Evolutionary conservation across 140 eudicot genomes (phyloP).

Genomic region (Ambrosia hybrid): DNA sequence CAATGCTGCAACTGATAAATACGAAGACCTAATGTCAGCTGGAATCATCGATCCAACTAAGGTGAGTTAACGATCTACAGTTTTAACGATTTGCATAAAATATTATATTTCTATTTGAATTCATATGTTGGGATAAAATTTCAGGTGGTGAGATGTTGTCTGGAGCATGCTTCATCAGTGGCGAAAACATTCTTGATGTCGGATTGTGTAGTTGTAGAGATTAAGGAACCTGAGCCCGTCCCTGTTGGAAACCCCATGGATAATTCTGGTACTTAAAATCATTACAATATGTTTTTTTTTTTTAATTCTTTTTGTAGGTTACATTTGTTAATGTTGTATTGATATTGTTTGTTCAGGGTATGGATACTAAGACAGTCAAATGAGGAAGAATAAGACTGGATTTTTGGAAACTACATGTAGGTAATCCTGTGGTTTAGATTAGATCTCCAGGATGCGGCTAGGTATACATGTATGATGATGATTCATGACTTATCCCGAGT

Average conservation of each 20-base stretch:
- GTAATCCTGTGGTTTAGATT: constrained; percentile 17
- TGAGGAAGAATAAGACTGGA: constrained; percentile 8
- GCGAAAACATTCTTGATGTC: constrained; percentile 96
- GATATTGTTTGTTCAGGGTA: constrained; percentile 31
- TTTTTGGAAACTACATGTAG: constrained; percentile 3
- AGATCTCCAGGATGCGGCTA: constrained; percentile 27
- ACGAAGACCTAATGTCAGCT: constrained; percentile 92
- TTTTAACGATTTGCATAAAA: not conserved
- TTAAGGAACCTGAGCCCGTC: constrained; percentile 80
- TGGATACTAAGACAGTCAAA: constrained; percentile 35
- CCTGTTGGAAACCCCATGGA: constrained; percentile 82
- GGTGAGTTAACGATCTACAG: constrained; percentile 40
- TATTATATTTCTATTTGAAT: not conserved
- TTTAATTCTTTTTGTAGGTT: not conserved
- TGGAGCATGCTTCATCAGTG: constrained; percentile 90
- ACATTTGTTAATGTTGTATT: constrained; percentile 1
- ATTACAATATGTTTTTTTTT: not conserved
- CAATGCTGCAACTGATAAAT: constrained; percentile 84
- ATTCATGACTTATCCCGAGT: constrained; percentile 10
- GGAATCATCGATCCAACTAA: constrained; percentile 96
- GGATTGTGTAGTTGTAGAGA: constrained; percentile 91
- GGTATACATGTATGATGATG: constrained; percentile 12
- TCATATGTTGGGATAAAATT: not conserved
- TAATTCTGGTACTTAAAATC: constrained; percentile 56
- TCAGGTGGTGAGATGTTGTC: constrained; percentile 89